A percentile compares a stretch with the other conserved stretches of the same genome.
These are phyloP conservation scores for Grigorovia jiainica DNA, from an alignment of 805 yeast genomes.

Conservation along the genomic window DNA sequence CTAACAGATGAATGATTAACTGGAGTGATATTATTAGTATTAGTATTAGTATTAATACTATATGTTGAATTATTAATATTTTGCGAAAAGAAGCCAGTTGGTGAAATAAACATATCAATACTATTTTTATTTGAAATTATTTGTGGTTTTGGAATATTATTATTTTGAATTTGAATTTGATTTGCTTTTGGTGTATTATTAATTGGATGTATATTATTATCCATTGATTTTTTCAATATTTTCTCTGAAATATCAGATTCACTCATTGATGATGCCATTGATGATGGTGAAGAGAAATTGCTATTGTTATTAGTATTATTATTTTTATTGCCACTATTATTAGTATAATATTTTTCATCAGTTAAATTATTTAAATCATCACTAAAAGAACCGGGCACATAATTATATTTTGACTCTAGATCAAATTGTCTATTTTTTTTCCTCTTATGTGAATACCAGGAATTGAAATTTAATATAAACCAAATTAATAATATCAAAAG, in stretches of 20 bases:
- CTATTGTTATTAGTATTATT: too few relatives aligned
- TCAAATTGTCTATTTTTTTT: neutral
- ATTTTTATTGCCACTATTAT: too few relatives aligned
- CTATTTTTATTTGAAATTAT: conserved; percentile 15
- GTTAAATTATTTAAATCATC: too few relatives aligned
- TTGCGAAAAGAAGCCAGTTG: conserved; percentile 31
- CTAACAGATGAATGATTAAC: conserved; percentile 2
- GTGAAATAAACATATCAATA: conserved; percentile 39
- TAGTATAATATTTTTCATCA: neutral
- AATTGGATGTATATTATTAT: neutral
- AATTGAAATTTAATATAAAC: conserved; percentile 16
- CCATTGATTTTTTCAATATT: neutral
- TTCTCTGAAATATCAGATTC: conserved; percentile 1
- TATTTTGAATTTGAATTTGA: neutral
- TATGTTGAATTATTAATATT: neutral
- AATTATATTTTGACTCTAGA: conserved; percentile 1
- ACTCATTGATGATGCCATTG: conserved; percentile 1
- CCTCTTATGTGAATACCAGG: conserved; percentile 19
- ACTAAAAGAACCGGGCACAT: neutral
- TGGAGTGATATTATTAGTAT: conserved; percentile 4
- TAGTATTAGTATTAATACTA: conserved; percentile 1
- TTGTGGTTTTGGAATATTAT: conserved; percentile 1
- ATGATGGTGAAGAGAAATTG: too few relatives aligned
- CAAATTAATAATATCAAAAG: conserved; percentile 18
- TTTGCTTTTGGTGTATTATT: neutral